A percentile compares a stretch with the other conserved stretches of the same genome.
Evolutionary conservation across 345 rosid species (phyloP).

Genomic region (Rhodamnia rubescens): DNA sequence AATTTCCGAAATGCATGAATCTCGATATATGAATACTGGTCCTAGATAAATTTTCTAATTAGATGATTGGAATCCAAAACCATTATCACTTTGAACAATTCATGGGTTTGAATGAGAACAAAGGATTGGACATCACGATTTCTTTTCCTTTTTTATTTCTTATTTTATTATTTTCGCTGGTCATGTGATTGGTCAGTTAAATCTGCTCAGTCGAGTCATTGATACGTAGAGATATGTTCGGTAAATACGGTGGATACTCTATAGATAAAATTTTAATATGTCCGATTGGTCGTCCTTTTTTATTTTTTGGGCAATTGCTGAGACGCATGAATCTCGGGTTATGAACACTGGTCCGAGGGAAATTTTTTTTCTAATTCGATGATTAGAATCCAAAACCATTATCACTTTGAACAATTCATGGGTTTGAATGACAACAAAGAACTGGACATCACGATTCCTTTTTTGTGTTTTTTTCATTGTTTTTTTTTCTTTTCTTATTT

Average conservation of each 20-base stretch:
- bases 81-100: not conserved
- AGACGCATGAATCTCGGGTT: not conserved
- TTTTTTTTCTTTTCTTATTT: not conserved
- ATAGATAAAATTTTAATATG: no score
- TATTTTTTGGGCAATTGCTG: no score
- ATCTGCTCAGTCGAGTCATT: fast-evolving
- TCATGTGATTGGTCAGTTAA: not conserved
- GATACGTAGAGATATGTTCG: no score
- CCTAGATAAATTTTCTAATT: not conserved
- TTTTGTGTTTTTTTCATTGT: not conserved
- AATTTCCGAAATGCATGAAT: fast-evolving
- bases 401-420: not conserved
- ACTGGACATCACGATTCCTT: not conserved
- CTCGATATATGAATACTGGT: not conserved
- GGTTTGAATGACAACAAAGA: not conserved
- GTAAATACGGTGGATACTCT: no score
- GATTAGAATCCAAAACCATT: not conserved
- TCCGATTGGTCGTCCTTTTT: no score
- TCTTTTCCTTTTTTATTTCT: not conserved
- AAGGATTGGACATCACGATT: not conserved
- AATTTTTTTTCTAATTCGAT: not conserved
- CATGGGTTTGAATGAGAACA: not conserved
- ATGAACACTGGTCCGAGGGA: not conserved
- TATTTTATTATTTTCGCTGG: not conserved
- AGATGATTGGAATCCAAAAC: not conserved